phyloP scores from a whole-genome alignment of 805 yeast genomes.

The Geotrichum ghanense region DNA sequence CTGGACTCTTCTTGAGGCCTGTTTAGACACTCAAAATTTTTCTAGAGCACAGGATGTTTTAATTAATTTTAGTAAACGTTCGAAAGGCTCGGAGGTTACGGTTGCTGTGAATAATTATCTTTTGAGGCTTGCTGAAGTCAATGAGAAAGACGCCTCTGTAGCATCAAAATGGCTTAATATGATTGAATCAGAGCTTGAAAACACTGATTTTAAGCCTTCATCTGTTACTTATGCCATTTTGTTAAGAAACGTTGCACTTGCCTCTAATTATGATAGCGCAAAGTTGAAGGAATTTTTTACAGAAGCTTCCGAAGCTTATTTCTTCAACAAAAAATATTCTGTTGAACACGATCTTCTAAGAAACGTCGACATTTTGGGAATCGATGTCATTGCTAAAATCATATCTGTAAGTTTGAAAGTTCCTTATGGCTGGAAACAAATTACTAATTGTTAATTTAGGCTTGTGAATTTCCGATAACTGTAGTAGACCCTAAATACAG shows the following conservation, averaged over 20 bases:
- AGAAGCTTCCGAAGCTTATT: slow-evolving; percentile 10
- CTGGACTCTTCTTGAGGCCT: slow-evolving; percentile 72
- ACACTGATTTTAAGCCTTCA: slow-evolving; percentile 29
- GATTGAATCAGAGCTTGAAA: slow-evolving; percentile 25
- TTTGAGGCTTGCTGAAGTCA: slow-evolving; percentile 29
- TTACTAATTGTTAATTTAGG: not conserved
- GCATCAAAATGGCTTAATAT: slow-evolving; percentile 32
- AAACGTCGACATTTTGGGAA: slow-evolving; percentile 44
- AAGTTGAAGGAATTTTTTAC: slow-evolving; percentile 12
- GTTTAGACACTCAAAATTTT: slow-evolving; percentile 52
- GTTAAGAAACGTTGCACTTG: slow-evolving; percentile 33
- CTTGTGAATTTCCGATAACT: slow-evolving; percentile 14
- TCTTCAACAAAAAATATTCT: not conserved
- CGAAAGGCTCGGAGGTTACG: slow-evolving; percentile 36
- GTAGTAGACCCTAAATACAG: not conserved
- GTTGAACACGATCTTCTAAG: slow-evolving; percentile 25
- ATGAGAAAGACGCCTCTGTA: slow-evolving; percentile 31
- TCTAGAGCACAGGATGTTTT: slow-evolving; percentile 62
- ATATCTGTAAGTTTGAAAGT: slow-evolving; percentile 20
- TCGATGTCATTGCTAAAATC: slow-evolving; percentile 30
- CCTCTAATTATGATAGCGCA: slow-evolving; percentile 8
- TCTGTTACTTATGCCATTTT: slow-evolving; percentile 52
- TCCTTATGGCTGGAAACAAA: not conserved
- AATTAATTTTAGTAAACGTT: slow-evolving; percentile 44
- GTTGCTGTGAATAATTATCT: slow-evolving; percentile 63